Percentiles rank a stretch among this genome's conserved stretches.
Evolutionary conservation across 2,329 filamentous ascomycete species (phyloP).

Genomic region (Cytospora mali): DNA sequence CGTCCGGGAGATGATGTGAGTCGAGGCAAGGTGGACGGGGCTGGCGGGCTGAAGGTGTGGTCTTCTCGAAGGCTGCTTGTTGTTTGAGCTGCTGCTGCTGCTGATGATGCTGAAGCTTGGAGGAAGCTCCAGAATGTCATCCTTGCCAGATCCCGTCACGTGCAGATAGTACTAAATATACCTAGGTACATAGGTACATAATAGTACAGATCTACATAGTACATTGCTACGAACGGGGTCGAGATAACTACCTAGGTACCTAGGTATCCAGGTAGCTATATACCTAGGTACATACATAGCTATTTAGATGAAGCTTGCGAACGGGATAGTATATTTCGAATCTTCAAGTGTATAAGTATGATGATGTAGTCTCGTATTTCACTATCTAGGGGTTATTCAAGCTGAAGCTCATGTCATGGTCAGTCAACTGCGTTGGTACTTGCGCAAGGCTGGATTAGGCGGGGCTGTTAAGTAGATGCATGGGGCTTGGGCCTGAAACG

Average conservation of each 20-base stretch:
- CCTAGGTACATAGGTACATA: background rate
- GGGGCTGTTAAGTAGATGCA: background rate
- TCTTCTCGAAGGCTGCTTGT: slow-evolving; percentile 8
- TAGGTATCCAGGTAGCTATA: too few species aligned
- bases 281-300: too few species aligned
- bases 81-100: slow-evolving; percentile 8
- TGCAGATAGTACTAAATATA: slow-evolving; percentile 5
- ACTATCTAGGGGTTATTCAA: too few species aligned
- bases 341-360: too few species aligned
- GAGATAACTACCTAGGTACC: too few species aligned
- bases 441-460: background rate
- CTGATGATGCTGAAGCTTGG: slow-evolving; percentile 21
- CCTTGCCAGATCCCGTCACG: slow-evolving; percentile 8
- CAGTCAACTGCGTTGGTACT: background rate
- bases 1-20: background rate
- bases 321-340: too few species aligned
- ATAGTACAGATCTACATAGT: background rate
- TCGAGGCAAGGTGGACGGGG: background rate
- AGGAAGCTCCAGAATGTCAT: slow-evolving; percentile 17
- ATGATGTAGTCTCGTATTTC: too few species aligned
- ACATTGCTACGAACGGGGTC: background rate
- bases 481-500: background rate
- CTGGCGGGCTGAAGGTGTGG: slow-evolving; percentile 30
- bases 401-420: slow-evolving; percentile 1
- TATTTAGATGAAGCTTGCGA: too few species aligned